Evolutionary conservation across 2,329 filamentous ascomycete species (phyloP).

Genomic region (Hortaea sp.): DNA sequence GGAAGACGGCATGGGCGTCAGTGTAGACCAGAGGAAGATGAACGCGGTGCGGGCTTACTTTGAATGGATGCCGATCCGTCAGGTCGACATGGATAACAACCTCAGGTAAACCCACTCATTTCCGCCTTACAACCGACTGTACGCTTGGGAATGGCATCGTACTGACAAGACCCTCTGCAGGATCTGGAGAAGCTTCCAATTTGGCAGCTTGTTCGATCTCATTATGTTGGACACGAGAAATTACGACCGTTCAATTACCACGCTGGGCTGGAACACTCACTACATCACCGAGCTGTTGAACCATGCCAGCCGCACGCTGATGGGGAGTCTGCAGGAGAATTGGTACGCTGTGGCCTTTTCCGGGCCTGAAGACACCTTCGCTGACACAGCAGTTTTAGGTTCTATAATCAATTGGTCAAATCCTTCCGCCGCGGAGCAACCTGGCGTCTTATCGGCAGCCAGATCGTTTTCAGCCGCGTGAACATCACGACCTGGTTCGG

Average conservation of each 20-base stretch:
- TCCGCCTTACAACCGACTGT: too few species aligned
- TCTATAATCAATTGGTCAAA: constrained; percentile 27
- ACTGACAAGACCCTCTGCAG: neutral
- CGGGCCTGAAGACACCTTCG: neutral
- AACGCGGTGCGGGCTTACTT: constrained; percentile 35
- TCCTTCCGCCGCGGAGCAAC: constrained; percentile 49
- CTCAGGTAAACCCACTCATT: constrained; percentile 12
- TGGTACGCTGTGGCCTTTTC: constrained; percentile 21
- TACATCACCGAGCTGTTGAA: constrained; percentile 17
- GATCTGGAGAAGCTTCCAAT: constrained; percentile 33
- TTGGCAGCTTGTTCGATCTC: constrained; percentile 32
- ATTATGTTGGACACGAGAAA: constrained; percentile 35
- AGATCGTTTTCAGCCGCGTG: constrained; percentile 54
- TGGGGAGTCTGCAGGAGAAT: constrained; percentile 18
- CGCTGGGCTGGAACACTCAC: constrained; percentile 19
- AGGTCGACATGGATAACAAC: constrained; percentile 36
- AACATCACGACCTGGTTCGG: constrained; percentile 31
- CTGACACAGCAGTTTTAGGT: constrained; percentile 22
- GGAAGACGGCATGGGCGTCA: constrained; percentile 26
- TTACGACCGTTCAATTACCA: constrained; percentile 35
- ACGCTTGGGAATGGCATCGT: too few species aligned
- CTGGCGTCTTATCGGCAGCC: constrained; percentile 61
- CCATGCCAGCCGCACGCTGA: constrained; percentile 19
- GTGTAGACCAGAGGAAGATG: constrained; percentile 37
- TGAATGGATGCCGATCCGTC: constrained; percentile 35